Evolutionary conservation across 2,329 filamentous ascomycete species (phyloP).

Genomic region (Pyricularia pennisetigena): DNA sequence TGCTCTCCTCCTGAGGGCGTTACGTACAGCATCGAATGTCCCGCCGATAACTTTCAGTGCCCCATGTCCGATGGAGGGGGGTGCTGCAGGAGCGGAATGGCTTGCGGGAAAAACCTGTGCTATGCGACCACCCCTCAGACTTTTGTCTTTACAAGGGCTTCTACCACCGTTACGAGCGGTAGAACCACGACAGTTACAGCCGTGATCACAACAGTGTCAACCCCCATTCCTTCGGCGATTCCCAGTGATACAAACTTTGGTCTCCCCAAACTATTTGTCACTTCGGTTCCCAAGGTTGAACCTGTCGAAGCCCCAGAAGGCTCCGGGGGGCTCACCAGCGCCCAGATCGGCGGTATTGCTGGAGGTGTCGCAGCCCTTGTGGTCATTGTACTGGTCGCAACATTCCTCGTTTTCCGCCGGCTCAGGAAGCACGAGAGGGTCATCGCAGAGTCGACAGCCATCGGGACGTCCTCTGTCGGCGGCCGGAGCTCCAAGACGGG

Average conservation of each 20-base stretch:
- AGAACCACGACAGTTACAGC: conserved; percentile 27
- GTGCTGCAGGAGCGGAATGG: conserved; percentile 40
- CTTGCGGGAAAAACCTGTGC: conserved; percentile 35
- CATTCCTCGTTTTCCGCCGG: conserved; percentile 38
- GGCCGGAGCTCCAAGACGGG: background rate
- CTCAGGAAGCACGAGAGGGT: conserved; percentile 35
- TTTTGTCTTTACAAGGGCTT: conserved; percentile 28
- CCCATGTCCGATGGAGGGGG: conserved; percentile 39
- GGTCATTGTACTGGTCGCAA: conserved; percentile 32
- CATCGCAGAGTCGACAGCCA: conserved; percentile 25
- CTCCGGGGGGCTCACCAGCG: conserved; percentile 22
- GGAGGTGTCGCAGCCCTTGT: conserved; percentile 39
- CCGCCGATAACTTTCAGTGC: conserved; percentile 34
- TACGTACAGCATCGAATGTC: conserved; percentile 30
- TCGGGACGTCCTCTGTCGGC: conserved; percentile 11
- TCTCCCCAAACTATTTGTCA: conserved; percentile 33
- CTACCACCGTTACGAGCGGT: conserved; percentile 34
- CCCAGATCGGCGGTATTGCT: conserved; percentile 42
- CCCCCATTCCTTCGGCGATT: conserved; percentile 23
- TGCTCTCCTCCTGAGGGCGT: conserved; percentile 35
- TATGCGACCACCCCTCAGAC: conserved; percentile 37
- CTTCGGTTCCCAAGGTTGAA: conserved; percentile 29
- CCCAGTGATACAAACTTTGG: conserved; percentile 15
- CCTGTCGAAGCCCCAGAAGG: conserved; percentile 7
- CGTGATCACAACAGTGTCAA: conserved; percentile 27